Evolutionary conservation across 2,329 filamentous ascomycete species (phyloP).

Genomic region (Orbilia ellipsospora): DNA sequence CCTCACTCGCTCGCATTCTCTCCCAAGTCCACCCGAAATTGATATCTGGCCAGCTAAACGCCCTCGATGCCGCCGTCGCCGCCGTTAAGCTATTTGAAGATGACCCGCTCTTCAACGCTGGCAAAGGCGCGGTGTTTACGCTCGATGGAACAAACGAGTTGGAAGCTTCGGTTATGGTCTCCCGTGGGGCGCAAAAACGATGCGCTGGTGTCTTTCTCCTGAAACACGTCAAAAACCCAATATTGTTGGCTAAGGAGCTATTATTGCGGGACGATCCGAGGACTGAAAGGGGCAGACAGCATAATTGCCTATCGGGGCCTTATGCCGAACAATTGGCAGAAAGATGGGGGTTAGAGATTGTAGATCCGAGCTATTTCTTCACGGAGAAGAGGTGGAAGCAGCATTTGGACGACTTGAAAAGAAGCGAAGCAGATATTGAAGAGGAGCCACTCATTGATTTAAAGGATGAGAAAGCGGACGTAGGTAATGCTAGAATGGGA

Average conservation of each 20-base stretch:
- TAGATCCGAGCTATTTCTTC: conserved; percentile 79
- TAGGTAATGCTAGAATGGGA: conserved; percentile 7
- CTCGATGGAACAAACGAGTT: conserved; percentile 84
- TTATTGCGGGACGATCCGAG: conserved; percentile 75
- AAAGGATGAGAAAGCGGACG: conserved; percentile 6
- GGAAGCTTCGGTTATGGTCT: conserved; percentile 88
- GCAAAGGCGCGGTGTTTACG: conserved; percentile 86
- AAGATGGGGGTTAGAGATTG: conserved; percentile 76
- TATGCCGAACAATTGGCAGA: conserved; percentile 76
- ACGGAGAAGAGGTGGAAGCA: conserved; percentile 82
- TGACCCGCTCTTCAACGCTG: conserved; percentile 84
- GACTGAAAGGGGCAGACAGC: conserved; percentile 65
- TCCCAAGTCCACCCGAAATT: conserved; percentile 64
- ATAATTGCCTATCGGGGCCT: conserved; percentile 68
- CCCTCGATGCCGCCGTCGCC: conserved; percentile 78
- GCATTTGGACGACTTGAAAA: conserved; percentile 72
- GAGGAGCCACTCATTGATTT: conserved; percentile 20
- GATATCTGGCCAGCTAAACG: conserved; percentile 61
- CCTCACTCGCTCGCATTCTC: conserved; percentile 73
- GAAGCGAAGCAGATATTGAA: conserved; percentile 57
- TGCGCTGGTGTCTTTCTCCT: conserved; percentile 81
- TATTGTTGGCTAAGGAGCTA: conserved; percentile 77
- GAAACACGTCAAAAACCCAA: conserved; percentile 79
- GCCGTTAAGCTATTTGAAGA: conserved; percentile 82
- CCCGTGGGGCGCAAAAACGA: conserved; percentile 76